These are phyloP conservation scores for Dendrocalamus latiflorus DNA, from an alignment of 202 grass and related monocot genomes.

Conservation along the genomic window DNA sequence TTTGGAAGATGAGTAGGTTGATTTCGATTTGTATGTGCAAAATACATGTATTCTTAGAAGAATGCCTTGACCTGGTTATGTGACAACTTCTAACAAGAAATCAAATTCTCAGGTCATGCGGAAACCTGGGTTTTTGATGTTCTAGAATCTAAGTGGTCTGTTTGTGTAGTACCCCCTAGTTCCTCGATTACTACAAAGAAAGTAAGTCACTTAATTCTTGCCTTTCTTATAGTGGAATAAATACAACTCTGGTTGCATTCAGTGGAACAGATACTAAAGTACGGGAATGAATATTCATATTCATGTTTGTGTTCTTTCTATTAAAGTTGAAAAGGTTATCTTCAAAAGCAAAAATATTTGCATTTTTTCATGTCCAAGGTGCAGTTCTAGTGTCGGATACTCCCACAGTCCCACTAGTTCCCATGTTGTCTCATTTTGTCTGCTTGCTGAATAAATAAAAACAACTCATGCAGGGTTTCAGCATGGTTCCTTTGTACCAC, in stretches of 20 bases:
- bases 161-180: slow-evolving; percentile 53
- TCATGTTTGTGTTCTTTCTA: neutral
- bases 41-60: slow-evolving; percentile 3
- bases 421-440: slow-evolving; percentile 12
- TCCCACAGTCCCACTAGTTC: neutral
- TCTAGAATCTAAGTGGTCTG: slow-evolving; percentile 62
- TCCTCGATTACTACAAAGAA: slow-evolving; percentile 79
- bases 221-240: neutral
- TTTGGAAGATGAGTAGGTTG: slow-evolving; percentile 17
- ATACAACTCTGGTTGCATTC: neutral
- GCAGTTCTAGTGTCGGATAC: neutral
- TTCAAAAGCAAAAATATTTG: neutral
- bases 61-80: neutral
- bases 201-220: slow-evolving; percentile 40
- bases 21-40: neutral
- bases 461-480: slow-evolving; percentile 74
- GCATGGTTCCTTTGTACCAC: slow-evolving; percentile 78
- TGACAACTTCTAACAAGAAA: slow-evolving; percentile 23
- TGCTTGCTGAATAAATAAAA: neutral
- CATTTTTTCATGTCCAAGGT: neutral
- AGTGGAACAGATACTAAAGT: neutral
- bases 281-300: neutral
- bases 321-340: neutral
- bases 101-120: slow-evolving; percentile 57
- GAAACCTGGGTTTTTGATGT: slow-evolving; percentile 84